Evolutionary conservation across 2,329 filamentous ascomycete species (phyloP).

Genomic region (Juglanconis oblonga): DNA sequence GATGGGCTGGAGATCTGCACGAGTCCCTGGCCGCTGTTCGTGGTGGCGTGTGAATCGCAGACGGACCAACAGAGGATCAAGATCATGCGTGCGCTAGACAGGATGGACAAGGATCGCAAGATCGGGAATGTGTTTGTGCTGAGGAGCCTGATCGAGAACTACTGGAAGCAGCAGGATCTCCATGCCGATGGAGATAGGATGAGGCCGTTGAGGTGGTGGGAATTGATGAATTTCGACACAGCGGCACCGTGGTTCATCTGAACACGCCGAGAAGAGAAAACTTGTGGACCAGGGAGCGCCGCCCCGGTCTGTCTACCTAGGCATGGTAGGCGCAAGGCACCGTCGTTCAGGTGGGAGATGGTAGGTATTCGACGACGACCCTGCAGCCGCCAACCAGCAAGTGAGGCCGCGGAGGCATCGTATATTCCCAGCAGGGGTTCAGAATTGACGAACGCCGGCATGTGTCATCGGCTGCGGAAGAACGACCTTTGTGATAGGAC

Average conservation of each 20-base stretch:
- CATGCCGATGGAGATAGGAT: conserved; percentile 27
- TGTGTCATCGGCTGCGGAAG: too few relatives aligned
- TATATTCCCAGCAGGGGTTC: neutral
- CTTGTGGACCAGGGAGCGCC: too few relatives aligned
- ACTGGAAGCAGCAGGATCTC: conserved; percentile 46
- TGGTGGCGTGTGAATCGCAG: conserved; percentile 42
- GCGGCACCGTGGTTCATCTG: conserved; percentile 34
- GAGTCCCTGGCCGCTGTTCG: conserved; percentile 48
- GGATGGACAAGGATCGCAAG: conserved; percentile 38
- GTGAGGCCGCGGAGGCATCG: neutral
- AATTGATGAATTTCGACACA: conserved; percentile 32
- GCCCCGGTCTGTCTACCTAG: too few relatives aligned
- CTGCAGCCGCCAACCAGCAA: neutral
- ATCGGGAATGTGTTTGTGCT: conserved; percentile 45
- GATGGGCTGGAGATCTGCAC: conserved; percentile 39
- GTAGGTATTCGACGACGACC: too few relatives aligned
- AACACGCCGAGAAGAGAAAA: neutral
- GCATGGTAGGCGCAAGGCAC: too few relatives aligned
- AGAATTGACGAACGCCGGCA: neutral
- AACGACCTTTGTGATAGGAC: too few relatives aligned
- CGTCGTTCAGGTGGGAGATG: too few relatives aligned
- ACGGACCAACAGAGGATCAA: conserved; percentile 39
- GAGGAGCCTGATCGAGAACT: conserved; percentile 38
- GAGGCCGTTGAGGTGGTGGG: conserved; percentile 36
- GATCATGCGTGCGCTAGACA: conserved; percentile 38